Base-by-base conservation (phyloP, 192 early-diverging fungal genomes). In the Spizellomyces punctatus region DNA sequence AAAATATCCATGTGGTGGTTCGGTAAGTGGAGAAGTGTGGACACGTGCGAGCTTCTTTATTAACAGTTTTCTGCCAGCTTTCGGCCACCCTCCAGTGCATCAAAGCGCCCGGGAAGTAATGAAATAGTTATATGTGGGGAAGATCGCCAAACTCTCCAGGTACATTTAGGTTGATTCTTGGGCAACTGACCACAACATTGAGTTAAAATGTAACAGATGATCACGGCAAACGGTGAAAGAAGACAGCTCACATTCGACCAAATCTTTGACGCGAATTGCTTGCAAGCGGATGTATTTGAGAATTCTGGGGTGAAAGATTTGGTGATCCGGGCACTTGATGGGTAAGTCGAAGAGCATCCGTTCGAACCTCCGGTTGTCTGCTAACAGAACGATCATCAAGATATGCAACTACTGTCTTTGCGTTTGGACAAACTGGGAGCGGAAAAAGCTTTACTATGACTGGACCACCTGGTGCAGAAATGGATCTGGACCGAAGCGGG, bases 401-500 rank as follows among this genome's bases (percentile, higher is more conserved):
- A 45, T 86, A 84, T 59, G 76, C 83, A 8, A 78, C 81, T 14
- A 85, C 86, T 1, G 57, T 87, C 5, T 87, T 87, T 67, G 82
- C 86, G 8, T 87, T 84, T 77, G 86, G 86, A 5, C 83, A 87
- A 59, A 87, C 86, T 6, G 86, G 86, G 2, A 76, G 71, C 55
- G 86, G 86, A 0, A 87, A 87, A 58, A 87, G 81, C 36, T 87
- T 79, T 68, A 87, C 86, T 22, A 80, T 85, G n/a, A 87, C 86
- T 8, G 86, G 86, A 22, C 82, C 78, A 10, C 67, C 62, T 41
- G 47, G 47, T 36, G 68, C 41, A 16, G 74, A 76, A 57, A 16
- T 67, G 22, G 10, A 64, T 19, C 67, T 67, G 5, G 58, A 71
- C 0, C 49, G 60, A 8, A 47, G 66, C 36, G 83, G 83, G 3